Percentiles rank a stretch among this genome's conserved stretches.
Evolutionary conservation across 2,329 filamentous ascomycete genomes (phyloP).

Genomic region (Pseudogymnoascus sp.): DNA sequence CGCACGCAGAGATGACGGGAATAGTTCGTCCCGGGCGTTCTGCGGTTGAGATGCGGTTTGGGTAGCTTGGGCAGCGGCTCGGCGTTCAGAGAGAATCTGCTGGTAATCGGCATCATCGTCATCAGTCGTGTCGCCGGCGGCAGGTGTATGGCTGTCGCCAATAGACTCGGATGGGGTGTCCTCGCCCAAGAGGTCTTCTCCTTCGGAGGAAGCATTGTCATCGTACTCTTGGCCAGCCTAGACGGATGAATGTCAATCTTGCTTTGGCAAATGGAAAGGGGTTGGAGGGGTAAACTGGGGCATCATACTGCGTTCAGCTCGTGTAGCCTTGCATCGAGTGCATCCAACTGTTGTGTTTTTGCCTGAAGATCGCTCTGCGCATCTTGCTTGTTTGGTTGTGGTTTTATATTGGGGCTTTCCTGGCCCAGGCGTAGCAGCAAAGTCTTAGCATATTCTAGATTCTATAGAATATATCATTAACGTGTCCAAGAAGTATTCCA

Average conservation of each 20-base stretch:
- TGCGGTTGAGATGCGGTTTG: conserved; percentile 7
- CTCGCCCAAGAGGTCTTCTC: conserved; percentile 49
- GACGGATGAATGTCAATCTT: conserved; percentile 13
- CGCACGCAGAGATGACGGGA: conserved; percentile 18
- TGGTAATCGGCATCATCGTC: conserved; percentile 4
- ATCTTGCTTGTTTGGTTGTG: conserved; percentile 50
- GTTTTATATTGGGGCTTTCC: conserved; percentile 53
- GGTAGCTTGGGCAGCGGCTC: not conserved
- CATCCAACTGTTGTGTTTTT: conserved; percentile 60
- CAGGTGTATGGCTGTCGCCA: conserved; percentile 41
- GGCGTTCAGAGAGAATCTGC: conserved; percentile 9
- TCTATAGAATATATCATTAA: conserved; percentile 39
- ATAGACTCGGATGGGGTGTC: conserved; percentile 46
- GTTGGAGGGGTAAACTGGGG: not conserved
- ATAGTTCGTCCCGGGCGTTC: conserved; percentile 11
- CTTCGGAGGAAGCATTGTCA: conserved; percentile 36
- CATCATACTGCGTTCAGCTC: conserved; percentile 56
- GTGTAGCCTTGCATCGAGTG: conserved; percentile 56
- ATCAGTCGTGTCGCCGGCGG: conserved; percentile 15
- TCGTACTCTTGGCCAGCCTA: conserved; percentile 14
- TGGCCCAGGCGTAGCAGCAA: conserved; percentile 67
- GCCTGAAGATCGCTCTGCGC: conserved; percentile 55
- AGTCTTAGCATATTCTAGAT: conserved; percentile 63
- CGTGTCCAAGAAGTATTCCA: not conserved
- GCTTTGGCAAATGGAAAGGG: conserved; percentile 21